Evolutionary conservation across 768 basidiomycete species (phyloP), one percentile per base, ranked within the genome.

Genomic region (Flagelloscypha sp.): DNA sequence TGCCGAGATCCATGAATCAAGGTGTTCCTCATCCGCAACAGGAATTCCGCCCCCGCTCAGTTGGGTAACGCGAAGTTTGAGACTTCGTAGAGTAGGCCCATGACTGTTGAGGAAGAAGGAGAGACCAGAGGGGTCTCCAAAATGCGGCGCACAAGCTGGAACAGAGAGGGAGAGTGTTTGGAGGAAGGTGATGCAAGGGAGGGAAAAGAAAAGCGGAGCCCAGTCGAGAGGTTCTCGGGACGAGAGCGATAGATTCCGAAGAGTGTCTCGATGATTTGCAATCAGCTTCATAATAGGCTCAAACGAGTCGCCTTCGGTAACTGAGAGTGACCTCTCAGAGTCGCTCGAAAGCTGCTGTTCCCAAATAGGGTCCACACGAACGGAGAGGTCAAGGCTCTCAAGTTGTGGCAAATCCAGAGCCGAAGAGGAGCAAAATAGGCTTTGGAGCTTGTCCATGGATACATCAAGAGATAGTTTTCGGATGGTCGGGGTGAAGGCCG

Each of bases 161-260:
- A 72, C 59, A 21, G 60, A 54, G 25, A 72, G 44, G 27, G 53
- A 52, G 22, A 67, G 55, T 30, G 57, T 56, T 10, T 57, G 52
- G 11, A 68, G 56, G 22, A 30, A 45, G 11, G 62, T 54, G 6
- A 69, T 43, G 34, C 42, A 38, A 6, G 46, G 38, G 36, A 68
- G 52, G 13, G 58, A 46, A 27, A 41, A 45, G 42, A 71, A 65
- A 33, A 70, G 50, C 2, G 63, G 65, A 1, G 65, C 53, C 18
- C 67, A 53, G 37, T 69, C 62, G n/a, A 66, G 54, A 1, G 68
- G 61, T 35, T 66, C 64, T 58, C 66, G 66, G 3, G 64, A 50
- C 36, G 63, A 60, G 28, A 71, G 56, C 20, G 56, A 49, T 34
- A 71, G 55, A 9, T 53, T 56, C 27, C 58, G 57, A 30, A 69